Conservation (phyloP, 495 filamentous ascomycete species). For the Patellaria atrata region DNA sequence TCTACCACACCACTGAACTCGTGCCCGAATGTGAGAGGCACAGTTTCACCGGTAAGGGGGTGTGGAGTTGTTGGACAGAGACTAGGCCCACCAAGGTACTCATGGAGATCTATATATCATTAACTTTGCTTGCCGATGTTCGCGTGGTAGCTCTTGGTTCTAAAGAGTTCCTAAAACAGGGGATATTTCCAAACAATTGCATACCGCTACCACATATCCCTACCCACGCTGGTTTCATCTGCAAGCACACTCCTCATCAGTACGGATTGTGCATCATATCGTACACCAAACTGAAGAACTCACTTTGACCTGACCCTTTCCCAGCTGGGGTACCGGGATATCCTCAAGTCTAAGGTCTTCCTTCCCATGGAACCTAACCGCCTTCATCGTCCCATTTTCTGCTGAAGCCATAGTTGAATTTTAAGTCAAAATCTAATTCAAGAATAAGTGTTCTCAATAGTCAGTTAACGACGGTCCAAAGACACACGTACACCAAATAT, state of each 20-base stretch:
- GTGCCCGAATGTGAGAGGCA: constrained; percentile 47
- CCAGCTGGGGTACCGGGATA: constrained; percentile 24
- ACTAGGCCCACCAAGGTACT: constrained; percentile 42
- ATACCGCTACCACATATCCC: constrained; percentile 45
- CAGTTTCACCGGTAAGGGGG: constrained; percentile 39
- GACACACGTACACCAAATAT: too few relatives aligned
- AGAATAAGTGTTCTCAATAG: too few relatives aligned
- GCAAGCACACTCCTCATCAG: background rate
- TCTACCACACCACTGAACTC: constrained; percentile 46
- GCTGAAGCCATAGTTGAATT: too few relatives aligned
- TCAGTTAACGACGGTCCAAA: too few relatives aligned
- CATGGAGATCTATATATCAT: constrained; percentile 39
- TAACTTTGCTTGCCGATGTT: background rate
- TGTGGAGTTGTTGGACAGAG: constrained; percentile 43
- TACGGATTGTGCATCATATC: background rate
- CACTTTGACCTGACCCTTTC: constrained; percentile 25
- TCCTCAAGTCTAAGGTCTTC: constrained; percentile 27
- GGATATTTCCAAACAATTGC: constrained; percentile 7
- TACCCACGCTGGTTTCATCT: constrained; percentile 40
- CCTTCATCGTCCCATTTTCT: constrained; percentile 30
- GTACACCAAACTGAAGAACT: background rate
- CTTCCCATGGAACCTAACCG: constrained; percentile 27
- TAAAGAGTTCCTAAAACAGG: constrained; percentile 1
- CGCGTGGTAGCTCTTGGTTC: background rate
- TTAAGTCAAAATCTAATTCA: too few relatives aligned